Conservation (phyloP, 2,329 filamentous ascomycete genomes). For the Trichoderma sp. region DNA sequence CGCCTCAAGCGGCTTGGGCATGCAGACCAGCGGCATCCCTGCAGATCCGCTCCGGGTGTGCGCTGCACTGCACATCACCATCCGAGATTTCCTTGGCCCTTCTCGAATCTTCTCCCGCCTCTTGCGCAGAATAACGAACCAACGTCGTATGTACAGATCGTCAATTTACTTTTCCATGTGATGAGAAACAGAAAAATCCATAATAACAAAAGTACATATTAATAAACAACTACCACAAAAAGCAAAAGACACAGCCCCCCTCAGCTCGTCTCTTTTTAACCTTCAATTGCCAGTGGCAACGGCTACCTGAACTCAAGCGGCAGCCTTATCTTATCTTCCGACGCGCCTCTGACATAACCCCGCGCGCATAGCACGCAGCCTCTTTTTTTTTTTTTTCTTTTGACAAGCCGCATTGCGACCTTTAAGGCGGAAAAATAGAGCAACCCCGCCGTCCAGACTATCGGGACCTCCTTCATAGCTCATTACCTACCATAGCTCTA, state of each 20-base stretch:
- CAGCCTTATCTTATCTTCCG: slow-evolving; percentile 23
- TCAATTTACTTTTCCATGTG: neutral
- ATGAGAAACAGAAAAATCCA: neutral
- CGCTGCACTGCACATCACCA: neutral
- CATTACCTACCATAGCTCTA: neutral
- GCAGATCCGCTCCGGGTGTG: slow-evolving; percentile 1
- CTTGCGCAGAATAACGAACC: neutral
- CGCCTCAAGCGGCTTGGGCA: slow-evolving; percentile 12
- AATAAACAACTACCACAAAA: neutral
- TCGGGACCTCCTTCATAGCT: neutral
- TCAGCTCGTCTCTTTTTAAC: neutral
- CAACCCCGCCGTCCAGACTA: slow-evolving; percentile 23
- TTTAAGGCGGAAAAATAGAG: slow-evolving; percentile 22
- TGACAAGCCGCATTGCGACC: slow-evolving; percentile 6
- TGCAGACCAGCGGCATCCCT: slow-evolving; percentile 17
- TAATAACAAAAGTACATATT: neutral
- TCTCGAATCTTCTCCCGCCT: neutral
- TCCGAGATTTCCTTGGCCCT: neutral
- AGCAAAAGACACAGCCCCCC: neutral
- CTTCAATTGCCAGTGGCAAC: slow-evolving; percentile 16
- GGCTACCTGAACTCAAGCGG: slow-evolving; percentile 2
- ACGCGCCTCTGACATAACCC: slow-evolving; percentile 23
- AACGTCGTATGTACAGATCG: neutral
- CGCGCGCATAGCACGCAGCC: slow-evolving; percentile 11
- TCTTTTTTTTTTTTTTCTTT: neutral